Conservation (phyloP, 164 flowering plant genomes). For the Vitis vinifera region DNA sequence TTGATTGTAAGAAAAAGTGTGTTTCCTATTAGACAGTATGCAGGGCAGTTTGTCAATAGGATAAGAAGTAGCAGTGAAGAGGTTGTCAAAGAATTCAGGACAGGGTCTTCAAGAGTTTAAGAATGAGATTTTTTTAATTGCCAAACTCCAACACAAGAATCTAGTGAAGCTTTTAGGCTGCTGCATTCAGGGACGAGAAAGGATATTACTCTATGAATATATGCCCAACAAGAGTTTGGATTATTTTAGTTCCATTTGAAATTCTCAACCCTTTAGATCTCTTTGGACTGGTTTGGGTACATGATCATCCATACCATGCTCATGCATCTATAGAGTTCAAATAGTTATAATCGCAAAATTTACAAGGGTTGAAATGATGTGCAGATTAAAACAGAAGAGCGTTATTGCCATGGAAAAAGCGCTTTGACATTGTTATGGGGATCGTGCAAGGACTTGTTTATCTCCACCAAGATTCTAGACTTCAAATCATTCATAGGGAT, state of each 20-base stretch:
- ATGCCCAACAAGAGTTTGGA: conserved; percentile 54
- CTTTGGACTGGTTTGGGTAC: no score
- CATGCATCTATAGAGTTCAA: no score
- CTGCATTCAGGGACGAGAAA: conserved; percentile 37
- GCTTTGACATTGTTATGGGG: conserved; percentile 28
- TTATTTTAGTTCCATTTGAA: conserved; percentile 21
- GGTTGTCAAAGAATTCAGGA: conserved; percentile 32
- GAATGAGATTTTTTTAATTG: conserved; percentile 35
- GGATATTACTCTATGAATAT: conserved; percentile 39
- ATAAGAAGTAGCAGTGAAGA: conserved; percentile 34
- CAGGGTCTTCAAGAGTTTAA: conserved; percentile 40
- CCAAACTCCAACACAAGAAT: conserved; percentile 50
- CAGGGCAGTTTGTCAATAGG: conserved; percentile 23
- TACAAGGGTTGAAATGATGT: background rate
- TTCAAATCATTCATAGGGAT: conserved; percentile 40
- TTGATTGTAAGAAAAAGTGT: no score
- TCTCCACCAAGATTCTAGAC: conserved; percentile 41
- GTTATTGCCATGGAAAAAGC: conserved; percentile 25
- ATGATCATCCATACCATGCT: no score
- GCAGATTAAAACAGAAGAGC: conserved; percentile 20
- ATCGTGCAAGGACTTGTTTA: conserved; percentile 29
- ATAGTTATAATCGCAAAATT: no score
- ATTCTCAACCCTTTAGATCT: background rate
- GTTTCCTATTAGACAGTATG: background rate
- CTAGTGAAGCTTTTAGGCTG: conserved; percentile 48